Evolutionary conservation across 208 protist genomes (phyloP).

Genomic region (Leishmania major): DNA sequence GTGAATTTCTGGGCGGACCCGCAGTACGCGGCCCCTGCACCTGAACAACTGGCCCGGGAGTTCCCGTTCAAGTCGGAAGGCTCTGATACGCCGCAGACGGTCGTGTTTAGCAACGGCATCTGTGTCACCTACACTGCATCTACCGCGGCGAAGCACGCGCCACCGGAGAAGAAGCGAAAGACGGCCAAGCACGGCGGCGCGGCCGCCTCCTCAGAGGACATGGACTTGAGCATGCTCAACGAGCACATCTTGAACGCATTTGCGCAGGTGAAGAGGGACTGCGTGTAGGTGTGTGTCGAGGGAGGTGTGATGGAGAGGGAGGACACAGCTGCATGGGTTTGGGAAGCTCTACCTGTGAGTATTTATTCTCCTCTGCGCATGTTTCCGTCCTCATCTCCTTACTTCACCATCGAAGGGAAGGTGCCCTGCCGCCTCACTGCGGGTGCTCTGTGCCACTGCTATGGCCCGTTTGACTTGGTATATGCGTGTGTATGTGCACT

Average conservation of each 20-base stretch:
- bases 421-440: not conserved
- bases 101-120: slow-evolving; percentile 70
- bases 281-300: not conserved
- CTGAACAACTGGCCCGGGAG: slow-evolving; percentile 40
- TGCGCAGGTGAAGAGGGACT: slow-evolving; percentile 48
- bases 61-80: slow-evolving; percentile 50
- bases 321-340: not conserved
- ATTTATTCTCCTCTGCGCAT: not conserved
- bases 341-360: not conserved
- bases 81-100: slow-evolving; percentile 47
- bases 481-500: not conserved
- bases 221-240: slow-evolving; percentile 75
- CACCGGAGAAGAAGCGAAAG: slow-evolving; percentile 38
- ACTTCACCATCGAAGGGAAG: not conserved
- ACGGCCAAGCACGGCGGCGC: slow-evolving; percentile 13
- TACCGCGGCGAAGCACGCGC: slow-evolving; percentile 52
- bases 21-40: slow-evolving; percentile 24
- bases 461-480: not conserved
- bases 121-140: slow-evolving; percentile 79
- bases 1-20: slow-evolving; percentile 80
- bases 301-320: not conserved
- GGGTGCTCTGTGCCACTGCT: not conserved
- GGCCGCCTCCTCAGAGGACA: slow-evolving; percentile 39
- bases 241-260: slow-evolving; percentile 86
- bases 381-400: not conserved